Base-by-base conservation (phyloP, 2,329 filamentous ascomycete genomes). In the Cladophialophora carrionii region DNA sequence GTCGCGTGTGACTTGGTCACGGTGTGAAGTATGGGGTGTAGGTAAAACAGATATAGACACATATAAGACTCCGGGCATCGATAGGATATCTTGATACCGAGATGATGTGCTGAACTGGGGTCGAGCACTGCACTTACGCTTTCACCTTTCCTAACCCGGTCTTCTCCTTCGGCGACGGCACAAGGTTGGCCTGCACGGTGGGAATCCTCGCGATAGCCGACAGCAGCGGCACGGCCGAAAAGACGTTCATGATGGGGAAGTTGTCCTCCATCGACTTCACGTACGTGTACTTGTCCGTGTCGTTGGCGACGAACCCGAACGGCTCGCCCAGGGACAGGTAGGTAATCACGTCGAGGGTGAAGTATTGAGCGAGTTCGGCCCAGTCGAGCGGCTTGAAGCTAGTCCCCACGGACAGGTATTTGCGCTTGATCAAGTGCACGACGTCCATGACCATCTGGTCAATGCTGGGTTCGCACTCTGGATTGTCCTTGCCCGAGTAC, bases 301-400 rank as follows among this genome's bases (percentile, higher is more conserved):
- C 78, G 14, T 74, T 75, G 8, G 75, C 69, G 37, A 83, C 74
- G 70, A 80, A 78, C n/a, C 81, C 79, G 64, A 84, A 82, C 3
- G 80, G 65, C 62, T 77, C 71, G 10, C 84, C 84, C 52, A 86
- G 82, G 0, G 81, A 82, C 4, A 87, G 72, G 51, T 80, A 79
- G 37, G 79, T 83, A 67, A 87, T 84, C 46, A 85, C 80, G 64
- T 87, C 85, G 4, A 87, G 74, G 0, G 83, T 84, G 61, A 86
- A 82, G 74, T 78, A 85, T 49, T 84, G 82, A 2, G 79, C 77
- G 65, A 83, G 83, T 5, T 74, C 74, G 2, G 78, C 80, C 58
- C 83, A 71, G 63, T 86, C 82, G 70, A 85, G 68, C 1, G 74
- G 72, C 7, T 69, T 62, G 8, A 73, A 37, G 17, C 64, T 59